Percentiles rank a stretch among this genome's conserved stretches.
These are phyloP conservation scores for Naganishia kalamii DNA, from an alignment of 768 basidiomycete species.

Conservation along the genomic window DNA sequence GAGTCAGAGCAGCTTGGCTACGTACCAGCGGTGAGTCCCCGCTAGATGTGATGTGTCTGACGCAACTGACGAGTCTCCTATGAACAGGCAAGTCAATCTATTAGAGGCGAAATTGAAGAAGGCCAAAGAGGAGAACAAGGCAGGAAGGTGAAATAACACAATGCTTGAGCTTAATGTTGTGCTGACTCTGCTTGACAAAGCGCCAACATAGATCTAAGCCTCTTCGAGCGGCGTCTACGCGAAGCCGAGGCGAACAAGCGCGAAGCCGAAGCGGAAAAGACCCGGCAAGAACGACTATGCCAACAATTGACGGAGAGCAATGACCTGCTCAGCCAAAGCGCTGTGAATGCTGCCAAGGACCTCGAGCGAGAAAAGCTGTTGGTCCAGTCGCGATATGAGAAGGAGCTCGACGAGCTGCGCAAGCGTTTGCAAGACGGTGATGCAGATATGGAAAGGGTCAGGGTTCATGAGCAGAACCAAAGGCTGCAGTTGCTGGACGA, in stretches of 20 bases:
- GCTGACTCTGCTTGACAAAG: neutral
- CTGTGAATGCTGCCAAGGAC: slow-evolving; percentile 65
- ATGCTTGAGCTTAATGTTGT: neutral
- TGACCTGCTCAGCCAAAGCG: slow-evolving; percentile 64
- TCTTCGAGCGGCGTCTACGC: neutral
- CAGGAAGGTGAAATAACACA: neutral
- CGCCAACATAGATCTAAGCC: neutral
- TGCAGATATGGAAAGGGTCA: slow-evolving; percentile 53
- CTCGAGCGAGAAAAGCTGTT: slow-evolving; percentile 50
- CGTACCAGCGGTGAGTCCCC: slow-evolving; percentile 62
- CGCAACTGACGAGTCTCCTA: neutral
- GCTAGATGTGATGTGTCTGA: neutral
- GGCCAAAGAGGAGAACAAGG: neutral
- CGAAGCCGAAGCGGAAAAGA: slow-evolving; percentile 58
- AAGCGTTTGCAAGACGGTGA: slow-evolving; percentile 59
- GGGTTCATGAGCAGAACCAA: slow-evolving; percentile 63
- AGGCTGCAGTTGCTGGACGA: slow-evolving; percentile 80
- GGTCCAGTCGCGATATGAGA: slow-evolving; percentile 54
- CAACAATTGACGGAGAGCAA: slow-evolving; percentile 72
- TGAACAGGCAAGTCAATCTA: slow-evolving; percentile 41
- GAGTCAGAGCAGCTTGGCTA: slow-evolving; percentile 69
- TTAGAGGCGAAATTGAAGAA: slow-evolving; percentile 30
- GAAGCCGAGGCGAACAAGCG: slow-evolving; percentile 44
- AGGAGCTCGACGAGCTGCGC: slow-evolving; percentile 56
- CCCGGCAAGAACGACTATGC: slow-evolving; percentile 68